Conservation (phyloP, 768 basidiomycete genomes). For the Trametes gibbosa region DNA sequence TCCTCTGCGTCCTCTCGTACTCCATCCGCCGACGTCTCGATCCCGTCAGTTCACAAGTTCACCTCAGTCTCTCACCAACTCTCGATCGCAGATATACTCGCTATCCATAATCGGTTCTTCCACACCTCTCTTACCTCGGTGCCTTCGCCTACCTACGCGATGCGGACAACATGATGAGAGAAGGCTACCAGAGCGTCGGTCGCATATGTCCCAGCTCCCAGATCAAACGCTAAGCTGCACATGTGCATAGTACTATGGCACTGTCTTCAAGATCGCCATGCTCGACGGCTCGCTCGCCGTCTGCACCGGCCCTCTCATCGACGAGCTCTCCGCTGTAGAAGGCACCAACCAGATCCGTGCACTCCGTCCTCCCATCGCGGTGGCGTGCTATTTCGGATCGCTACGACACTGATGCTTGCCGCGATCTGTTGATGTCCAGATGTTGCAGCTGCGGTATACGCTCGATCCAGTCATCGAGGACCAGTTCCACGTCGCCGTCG, state of each 20-base stretch:
- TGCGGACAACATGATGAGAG: slow-evolving; percentile 28
- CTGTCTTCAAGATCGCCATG: slow-evolving; percentile 43
- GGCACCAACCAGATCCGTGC: slow-evolving; percentile 38
- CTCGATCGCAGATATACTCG: slow-evolving; percentile 16
- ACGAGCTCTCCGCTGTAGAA: slow-evolving; percentile 41
- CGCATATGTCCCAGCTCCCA: background rate
- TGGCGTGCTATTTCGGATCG: background rate
- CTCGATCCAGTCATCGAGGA: slow-evolving; percentile 15
- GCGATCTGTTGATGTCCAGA: background rate
- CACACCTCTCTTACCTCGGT: slow-evolving; percentile 26
- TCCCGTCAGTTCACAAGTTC: slow-evolving; percentile 1
- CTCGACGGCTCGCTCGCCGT: slow-evolving; percentile 48
- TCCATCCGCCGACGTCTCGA: slow-evolving; percentile 2
- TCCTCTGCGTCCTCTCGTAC: background rate
- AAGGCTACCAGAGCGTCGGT: slow-evolving; percentile 30
- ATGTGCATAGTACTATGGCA: slow-evolving; percentile 13
- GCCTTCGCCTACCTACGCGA: slow-evolving; percentile 28
- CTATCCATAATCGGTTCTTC: slow-evolving; percentile 25
- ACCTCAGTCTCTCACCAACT: background rate
- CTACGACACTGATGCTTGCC: background rate
- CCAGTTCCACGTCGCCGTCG: slow-evolving; percentile 21
- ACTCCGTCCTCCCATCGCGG: background rate
- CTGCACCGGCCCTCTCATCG: slow-evolving; percentile 41
- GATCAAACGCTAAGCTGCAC: background rate
- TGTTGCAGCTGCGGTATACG: slow-evolving; percentile 13